Conservation (phyloP, 495 filamentous ascomycete species). For the Daldinia grandis region DNA sequence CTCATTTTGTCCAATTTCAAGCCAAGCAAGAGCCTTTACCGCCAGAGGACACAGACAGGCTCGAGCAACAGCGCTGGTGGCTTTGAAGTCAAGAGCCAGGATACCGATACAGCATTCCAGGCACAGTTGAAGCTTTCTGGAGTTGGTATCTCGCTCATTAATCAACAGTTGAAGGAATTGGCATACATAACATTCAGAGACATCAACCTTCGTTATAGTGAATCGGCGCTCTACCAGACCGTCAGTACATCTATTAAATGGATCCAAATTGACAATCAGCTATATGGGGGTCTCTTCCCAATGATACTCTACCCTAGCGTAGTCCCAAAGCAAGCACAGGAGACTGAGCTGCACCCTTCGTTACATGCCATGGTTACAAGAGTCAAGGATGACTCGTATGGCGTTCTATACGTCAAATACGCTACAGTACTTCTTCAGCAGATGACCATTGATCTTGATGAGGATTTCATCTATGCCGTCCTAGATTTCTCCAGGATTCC, state of each 20-base stretch:
- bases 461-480: constrained; percentile 96
- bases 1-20: constrained; percentile 95
- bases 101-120: constrained; percentile 86
- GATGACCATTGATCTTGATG: constrained; percentile 97
- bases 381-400: constrained; percentile 98
- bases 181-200: constrained; percentile 95
- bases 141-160: constrained; percentile 92
- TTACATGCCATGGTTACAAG: constrained; percentile 89
- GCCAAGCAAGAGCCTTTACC: constrained; percentile 91
- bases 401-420: constrained; percentile 98
- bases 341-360: constrained; percentile 96
- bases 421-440: constrained; percentile 92
- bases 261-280: constrained; percentile 99
- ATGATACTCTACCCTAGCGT: constrained; percentile 97
- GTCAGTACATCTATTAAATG: constrained; percentile 90
- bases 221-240: constrained; percentile 92
- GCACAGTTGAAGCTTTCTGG: constrained; percentile 88
- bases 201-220: constrained; percentile 87
- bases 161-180: constrained; percentile 87
- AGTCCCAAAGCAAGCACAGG: constrained; percentile 96
- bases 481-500: constrained; percentile 95
- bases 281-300: constrained; percentile 97
- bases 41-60: constrained; percentile 74
- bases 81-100: constrained; percentile 92
- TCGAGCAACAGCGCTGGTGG: constrained; percentile 64